Evolutionary conservation across 2,329 filamentous ascomycete genomes (phyloP), one percentile per base, ranked within the genome.

Genomic region (Colletotrichum sp.): DNA sequence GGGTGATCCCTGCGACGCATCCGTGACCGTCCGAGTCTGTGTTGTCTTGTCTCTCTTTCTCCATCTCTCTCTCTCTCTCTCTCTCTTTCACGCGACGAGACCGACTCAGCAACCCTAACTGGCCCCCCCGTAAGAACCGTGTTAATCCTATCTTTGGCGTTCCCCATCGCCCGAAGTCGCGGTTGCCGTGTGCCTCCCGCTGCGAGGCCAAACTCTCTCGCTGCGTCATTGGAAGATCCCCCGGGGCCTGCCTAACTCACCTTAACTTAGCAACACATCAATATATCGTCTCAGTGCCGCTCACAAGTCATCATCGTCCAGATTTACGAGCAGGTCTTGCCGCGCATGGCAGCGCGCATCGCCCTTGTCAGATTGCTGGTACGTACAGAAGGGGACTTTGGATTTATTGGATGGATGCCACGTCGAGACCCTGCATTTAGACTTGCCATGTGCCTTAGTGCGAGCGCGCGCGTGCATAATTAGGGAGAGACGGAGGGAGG

Each of bases 201-300:
- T 73, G 73, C 64, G 64, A 73, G 70, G 64, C 57, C 70, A 73
- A 73, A 75, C 70, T 68, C 57, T 75, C 32, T 57, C 18, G 24
- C 69, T 21, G 36, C 36, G 36, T 72, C 69, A 57, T 16, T 63
- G 63, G 72, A 16, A 67, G 69, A 72, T 75, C 69, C 60, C 72
- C 72, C 69, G 28, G 43, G 15, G 43, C 26, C 59, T 32, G 8
- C 16, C 16, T 34, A 68, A 30, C 36, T 26, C 24, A 34, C 39
- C 28, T 70, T 71, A 39, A 32, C 52, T 28, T 67, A 21, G 26
- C 34, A 48, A 26, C 30, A 52, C 63, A n/a, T 55, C 55, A 52
- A 57, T 21, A 30, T 26, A 72, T 52, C 28, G 28, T 61, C 64
- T 48, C 26, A 21, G 30, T 36, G 39, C 39, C 18, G 39, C n/a